phyloP scores from a whole-genome alignment of 2,329 filamentous ascomycete species.

The Beauveria scarabaeidicola region DNA sequence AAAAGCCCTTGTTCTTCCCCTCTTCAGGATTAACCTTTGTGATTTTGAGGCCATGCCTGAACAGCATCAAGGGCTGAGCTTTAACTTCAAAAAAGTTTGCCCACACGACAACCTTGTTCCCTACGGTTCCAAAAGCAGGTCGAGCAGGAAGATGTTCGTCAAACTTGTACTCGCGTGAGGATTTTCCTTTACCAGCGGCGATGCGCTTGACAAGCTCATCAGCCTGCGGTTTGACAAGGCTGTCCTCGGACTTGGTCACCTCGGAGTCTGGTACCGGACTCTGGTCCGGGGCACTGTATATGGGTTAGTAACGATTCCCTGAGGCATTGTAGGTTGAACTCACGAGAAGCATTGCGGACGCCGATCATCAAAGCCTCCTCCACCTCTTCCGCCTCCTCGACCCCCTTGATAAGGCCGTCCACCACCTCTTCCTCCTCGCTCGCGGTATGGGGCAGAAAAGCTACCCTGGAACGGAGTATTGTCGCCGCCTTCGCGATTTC shows the following conservation, averaged over 20 bases:
- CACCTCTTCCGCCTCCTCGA: constrained; percentile 13
- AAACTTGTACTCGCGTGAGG: constrained; percentile 7
- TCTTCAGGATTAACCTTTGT: constrained; percentile 16
- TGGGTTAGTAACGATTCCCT: not conserved
- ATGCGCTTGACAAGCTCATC: not conserved
- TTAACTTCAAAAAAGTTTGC: constrained; percentile 45
- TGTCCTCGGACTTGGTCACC: constrained; percentile 29
- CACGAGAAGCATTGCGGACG: constrained; percentile 10
- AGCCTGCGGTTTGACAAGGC: constrained; percentile 25
- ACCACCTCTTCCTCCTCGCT: not conserved
- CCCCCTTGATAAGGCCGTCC: constrained; percentile 3
- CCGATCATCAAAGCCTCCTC: constrained; percentile 9
- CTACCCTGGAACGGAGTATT: not conserved
- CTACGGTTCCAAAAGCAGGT: constrained; percentile 40
- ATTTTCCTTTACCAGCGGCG: not conserved
- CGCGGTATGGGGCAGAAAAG: not conserved
- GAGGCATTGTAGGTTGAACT: not conserved
- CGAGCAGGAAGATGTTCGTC: constrained; percentile 33
- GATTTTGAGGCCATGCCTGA: constrained; percentile 38
- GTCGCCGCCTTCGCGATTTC: constrained; percentile 6
- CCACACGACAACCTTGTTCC: constrained; percentile 37
- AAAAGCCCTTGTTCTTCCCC: constrained; percentile 11
- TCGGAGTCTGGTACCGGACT: constrained; percentile 18
- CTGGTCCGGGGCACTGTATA: not conserved
- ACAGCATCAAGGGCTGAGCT: constrained; percentile 28